Base-by-base conservation (phyloP, 108 stramenopile species). In the Licmophora abbreviata region DNA sequence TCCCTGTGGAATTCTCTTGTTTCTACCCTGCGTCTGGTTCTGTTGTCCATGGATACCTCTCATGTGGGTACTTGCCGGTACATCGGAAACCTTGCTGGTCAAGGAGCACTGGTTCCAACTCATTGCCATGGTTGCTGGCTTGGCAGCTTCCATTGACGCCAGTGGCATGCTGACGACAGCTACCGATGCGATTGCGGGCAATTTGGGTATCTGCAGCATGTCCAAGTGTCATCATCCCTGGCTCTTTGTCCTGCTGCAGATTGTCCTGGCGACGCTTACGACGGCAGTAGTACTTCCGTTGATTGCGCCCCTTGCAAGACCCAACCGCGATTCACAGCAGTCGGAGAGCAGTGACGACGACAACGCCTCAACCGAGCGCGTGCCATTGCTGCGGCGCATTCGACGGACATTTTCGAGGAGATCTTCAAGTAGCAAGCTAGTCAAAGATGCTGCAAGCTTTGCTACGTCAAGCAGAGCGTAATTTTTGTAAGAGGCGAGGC, bases 1-100 rank as follows among this genome's bases (percentile, higher is more conserved):
- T 15, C 15, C 15, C 17, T 18, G 17, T 8, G n/a, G 43, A 8
- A 17, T 44, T 8, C 15, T 9, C 26, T 48, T 0, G 22, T 49
- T 59, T 28, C n/a, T 48, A 14, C 58, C 58, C 5, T 59, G 58
- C 28, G 26, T 43, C 23, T 59, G 58, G 58, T 59, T 46, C 29
- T 59, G 58, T 23, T 59, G 58, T 59, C 58, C 58, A 30, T 59
- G 58, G 58, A 22, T 59, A 40, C 58, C 58, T 18, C 34, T 59
- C 1, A 10, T 59, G 14, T 43, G 40, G 2, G 31, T 59, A 28
- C 29, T 59, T 46, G 46, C 58, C 1, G 58, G 58, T 27, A 40
- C 49, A 29, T 38, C 46, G 2, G 47, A 37, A 27, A 17, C 44
- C 12, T 1, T 59, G n/a, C 18, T 26, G 6, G 58, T 59, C 21